Base-by-base conservation (phyloP, 495 filamentous ascomycete species). In the Penicillium desertorum region DNA sequence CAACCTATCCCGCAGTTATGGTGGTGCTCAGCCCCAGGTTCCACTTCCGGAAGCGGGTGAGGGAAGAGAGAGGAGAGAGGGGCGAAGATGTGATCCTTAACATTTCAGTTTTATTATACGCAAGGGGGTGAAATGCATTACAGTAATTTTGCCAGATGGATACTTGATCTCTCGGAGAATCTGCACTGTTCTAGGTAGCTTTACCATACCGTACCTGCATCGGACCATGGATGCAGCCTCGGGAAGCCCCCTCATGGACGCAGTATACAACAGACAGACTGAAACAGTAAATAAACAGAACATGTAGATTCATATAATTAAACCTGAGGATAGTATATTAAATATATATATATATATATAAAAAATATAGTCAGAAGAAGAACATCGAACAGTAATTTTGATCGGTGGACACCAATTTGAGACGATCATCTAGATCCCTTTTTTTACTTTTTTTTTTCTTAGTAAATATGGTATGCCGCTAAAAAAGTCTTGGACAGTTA, bases 1-100 rank as follows among this genome's bases (percentile, higher is more conserved):
- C 32, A 36, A 49, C 46, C 46, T 44, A 32, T 32, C 57, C 48
- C 53, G 48, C 42, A 50, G 54, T 61, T 34, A 47, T 50, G 20
- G 60, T 68, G 63, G 66, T 63, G 62, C 45, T 64, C 63, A 62
- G 66, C 63, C 66, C 59, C 63, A 60, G 61, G 52, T 42, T 67
- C 59, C 59, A 63, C 61, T 59, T 41, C 56, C 42, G 43, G 39
- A 52, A 52, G 55, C 43, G 59, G 58, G 30, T 29, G 34, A 22
- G 42, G 17, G 25, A 36, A 41, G 22, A 23, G 22, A 23, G 22
- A 4, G 22, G 51, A 37, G 11, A 12, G 17, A 39, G 14, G 23
- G 12, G 25, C n/a, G 23, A 4, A 14, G 49, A 47, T 32, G 34
- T 51, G 47, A 58, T 49, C 20, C 37, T 43, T 22, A 23, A 45